Evolutionary conservation across 768 basidiomycete genomes (phyloP), one percentile per base, ranked within the genome.

Genomic region (Baorangia bicolor): DNA sequence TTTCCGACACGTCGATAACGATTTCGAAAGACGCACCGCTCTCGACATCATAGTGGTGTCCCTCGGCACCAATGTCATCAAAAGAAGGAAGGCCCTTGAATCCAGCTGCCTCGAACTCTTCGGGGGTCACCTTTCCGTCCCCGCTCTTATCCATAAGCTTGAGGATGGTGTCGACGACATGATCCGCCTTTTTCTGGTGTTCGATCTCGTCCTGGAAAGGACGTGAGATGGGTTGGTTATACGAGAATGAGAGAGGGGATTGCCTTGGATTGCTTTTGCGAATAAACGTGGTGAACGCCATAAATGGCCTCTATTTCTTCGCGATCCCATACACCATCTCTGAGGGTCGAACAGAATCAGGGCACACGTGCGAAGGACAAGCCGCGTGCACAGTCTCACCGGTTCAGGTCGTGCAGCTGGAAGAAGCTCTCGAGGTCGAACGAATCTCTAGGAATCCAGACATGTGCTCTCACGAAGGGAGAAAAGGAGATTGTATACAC

Each of bases 261-360:
- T 54, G 81, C 89, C 79, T 84, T 87, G 31, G 86, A 90, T 73
- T 88, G 83, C 74, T 87, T 87, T 77, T 87, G 87, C 41, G 87
- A 90, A 69, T 88, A 92, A 53, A 93, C 80, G 66, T 98, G 95
- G 70, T 97, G 94, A 9, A 98, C 88, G 50, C 96, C 96, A 62
- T 99, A 99, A 37, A 99, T 85, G 20, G 94, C 94, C 72, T 97
- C 90, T 57, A 99, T 89, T 71, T 99, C 96, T 51, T 86, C 86
- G 55, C 78, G 77, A 68, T 92, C 87, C 87, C 93, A 93, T 50
- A 81, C 65, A 0, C 92, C 92, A 66, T 98, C 85, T 37, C 89
- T 91, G 44, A 41, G n/a, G 21, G 35, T 5, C 39, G 11, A 34
- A 18, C 38, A 9, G 31, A 5, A 13, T 60, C 42, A 58, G 53